These are phyloP conservation scores for Meyerozyma sp. DNA, from an alignment of 1,139 yeast genomes.

Conservation along the genomic window DNA sequence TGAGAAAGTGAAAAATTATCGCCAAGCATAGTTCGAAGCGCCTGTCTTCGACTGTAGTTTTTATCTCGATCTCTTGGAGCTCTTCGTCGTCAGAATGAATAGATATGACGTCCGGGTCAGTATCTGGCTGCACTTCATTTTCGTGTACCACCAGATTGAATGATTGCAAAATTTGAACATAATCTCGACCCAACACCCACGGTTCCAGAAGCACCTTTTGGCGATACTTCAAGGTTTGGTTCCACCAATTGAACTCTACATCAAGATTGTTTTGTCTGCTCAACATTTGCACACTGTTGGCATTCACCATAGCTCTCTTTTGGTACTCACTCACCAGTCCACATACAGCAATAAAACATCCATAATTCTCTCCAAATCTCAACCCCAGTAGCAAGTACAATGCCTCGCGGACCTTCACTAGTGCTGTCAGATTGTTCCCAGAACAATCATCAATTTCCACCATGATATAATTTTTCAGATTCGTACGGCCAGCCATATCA, in stretches of 20 bases:
- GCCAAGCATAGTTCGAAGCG: not conserved
- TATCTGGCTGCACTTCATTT: not conserved
- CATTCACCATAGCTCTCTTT: not conserved
- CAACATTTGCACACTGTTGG: not conserved
- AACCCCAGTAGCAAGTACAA: not conserved
- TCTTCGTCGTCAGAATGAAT: not conserved
- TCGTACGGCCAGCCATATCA: not conserved
- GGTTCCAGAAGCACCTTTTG: conserved; percentile 5
- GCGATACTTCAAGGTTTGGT: conserved; percentile 5
- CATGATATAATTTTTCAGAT: conserved; percentile 3
- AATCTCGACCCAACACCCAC: conserved; percentile 4
- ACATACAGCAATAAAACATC: conserved; percentile 5
- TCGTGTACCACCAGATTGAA: not conserved
- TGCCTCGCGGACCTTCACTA: conserved; percentile 3
- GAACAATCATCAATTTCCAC: conserved; percentile 9
- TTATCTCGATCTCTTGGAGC: not conserved
- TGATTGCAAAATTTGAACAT: not conserved
- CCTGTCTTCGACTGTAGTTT: not conserved
- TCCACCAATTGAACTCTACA: conserved; percentile 9
- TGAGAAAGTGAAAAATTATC: not conserved
- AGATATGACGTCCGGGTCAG: not conserved
- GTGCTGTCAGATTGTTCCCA: conserved; percentile 7
- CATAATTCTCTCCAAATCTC: conserved; percentile 1
- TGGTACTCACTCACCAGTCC: conserved; percentile 5
- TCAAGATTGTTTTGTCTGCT: conserved; percentile 2